Evolutionary conservation across 179 eudicot species (phyloP), one percentile per base, ranked within the genome.

Genomic region (Patellifolia procumbens): DNA sequence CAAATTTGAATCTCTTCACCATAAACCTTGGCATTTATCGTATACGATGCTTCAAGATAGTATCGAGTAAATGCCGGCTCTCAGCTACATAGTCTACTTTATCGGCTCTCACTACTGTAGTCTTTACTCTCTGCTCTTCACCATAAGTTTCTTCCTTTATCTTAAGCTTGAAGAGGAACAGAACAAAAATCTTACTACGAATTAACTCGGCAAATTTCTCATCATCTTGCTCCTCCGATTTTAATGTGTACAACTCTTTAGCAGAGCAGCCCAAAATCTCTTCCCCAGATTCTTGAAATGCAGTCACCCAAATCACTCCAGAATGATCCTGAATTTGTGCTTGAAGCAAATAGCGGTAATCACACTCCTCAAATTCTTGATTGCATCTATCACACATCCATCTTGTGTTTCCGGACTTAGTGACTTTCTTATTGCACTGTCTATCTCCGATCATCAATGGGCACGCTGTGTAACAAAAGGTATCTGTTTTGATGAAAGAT

Each of bases 321-420:
- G 93, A 85, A 74, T 91, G 92, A 82, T 95, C 99, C 72, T 91
- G 97, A 77, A 95, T 78, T 79, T 95, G 99, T 70, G 89, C 91
- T 84, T 93, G 99, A 68, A 95, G 99, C 65, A 95, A 90, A 76
- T 93, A 95, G 61, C 99, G 87, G 72, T 93, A 95, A 90, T 93
- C 98, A 84, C 98, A 93, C 73, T 93, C 97, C 81, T 95, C 98
- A 64, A 93, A 91, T 72, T 93, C 99, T 85, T 91, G 97, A 79
- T 91, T 90, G 80, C 99, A 95, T 58, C 99, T 83, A 77, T 95
- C 99, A 75, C 99, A 95, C 65, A 84, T 81, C 99, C 99, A 95
- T 76, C 87, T 81, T 12, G 90, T 76, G 74, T 82, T 88, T 73
- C 95, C 97, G 5, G 89, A 84, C 77, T 78, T 87, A 13, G 96